Base-by-base conservation (phyloP, 2,329 filamentous ascomycete genomes). In the Myriosclerotinia scirpicola region DNA sequence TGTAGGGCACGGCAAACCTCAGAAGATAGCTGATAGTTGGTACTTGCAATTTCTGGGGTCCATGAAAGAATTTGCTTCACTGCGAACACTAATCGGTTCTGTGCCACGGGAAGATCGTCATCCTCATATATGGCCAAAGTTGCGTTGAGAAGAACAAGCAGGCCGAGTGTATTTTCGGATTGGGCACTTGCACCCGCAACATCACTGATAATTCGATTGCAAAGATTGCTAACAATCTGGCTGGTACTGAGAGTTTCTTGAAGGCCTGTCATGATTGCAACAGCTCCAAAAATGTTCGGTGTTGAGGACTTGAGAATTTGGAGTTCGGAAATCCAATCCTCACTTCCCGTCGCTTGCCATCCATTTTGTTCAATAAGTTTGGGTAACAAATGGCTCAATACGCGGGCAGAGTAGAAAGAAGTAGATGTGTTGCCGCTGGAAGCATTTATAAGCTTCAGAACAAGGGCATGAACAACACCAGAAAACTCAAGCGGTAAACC, bases 31-130 rank as follows among this genome's bases (percentile, higher is more conserved):
- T 78, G 76, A n/a, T 77, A 74, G 30, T 81, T 78, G 1, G 85
- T 68, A 1, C 78, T 77, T 20, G 82, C 78, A 0, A 80, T 75
- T 0, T 81, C 81, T 17, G 88, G 84, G 0, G 93, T 79, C 86
- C 90, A 93, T 11, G 86, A 84, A 0, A 90, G 84, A 9, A 97
- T 83, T 69, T 93, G 89, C 74, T 90, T 91, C 53, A 94, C 86
- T 11, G 94, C 87, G 78, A 97, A 95, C 0, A 97, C 71, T 22
- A 76, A 59, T 36, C 76, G 60, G 65, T 75, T 87, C 54, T 83
- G 85, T 1, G 85, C 83, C 1, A 87, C 82, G 0, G 86, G 86
- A 9, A 88, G 70, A 68, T 83, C 78, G 2, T 81, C 83, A 0
- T 76, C 59, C 34, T 83, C 80, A 68, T 86, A 89, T 17, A 87